phyloP scores from a whole-genome alignment of 2,329 filamentous ascomycete genomes.

The Fusarium proliferatum region DNA sequence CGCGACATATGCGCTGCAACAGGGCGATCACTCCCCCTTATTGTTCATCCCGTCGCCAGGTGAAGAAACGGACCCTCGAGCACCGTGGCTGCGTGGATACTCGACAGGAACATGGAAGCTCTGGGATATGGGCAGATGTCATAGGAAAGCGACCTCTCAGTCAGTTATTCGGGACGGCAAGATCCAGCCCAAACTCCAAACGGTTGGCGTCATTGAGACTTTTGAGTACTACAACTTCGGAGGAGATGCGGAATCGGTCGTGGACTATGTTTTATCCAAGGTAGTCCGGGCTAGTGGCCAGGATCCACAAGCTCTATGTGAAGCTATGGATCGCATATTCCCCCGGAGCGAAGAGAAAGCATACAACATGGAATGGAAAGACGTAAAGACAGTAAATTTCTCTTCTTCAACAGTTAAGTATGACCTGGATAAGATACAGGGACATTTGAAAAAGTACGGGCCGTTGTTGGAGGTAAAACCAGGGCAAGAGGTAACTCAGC shows the following conservation, averaged over 20 bases:
- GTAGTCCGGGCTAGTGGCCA: background rate
- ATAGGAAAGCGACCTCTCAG: background rate
- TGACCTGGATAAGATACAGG: background rate
- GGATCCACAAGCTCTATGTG: background rate
- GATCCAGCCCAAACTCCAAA: background rate
- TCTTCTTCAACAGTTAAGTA: rapidly evolving
- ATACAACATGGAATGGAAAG: background rate
- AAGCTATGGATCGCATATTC: background rate
- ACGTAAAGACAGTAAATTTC: rapidly evolving
- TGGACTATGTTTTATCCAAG: background rate
- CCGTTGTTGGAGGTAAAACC: background rate
- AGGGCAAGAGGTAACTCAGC: background rate
- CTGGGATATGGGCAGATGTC: background rate
- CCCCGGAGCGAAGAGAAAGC: background rate
- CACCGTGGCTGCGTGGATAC: background rate
- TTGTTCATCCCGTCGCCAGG: background rate
- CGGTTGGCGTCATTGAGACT: background rate
- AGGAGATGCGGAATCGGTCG: background rate
- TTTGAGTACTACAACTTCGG: background rate
- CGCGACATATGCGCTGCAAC: background rate
- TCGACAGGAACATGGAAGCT: background rate
- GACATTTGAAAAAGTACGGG: background rate
- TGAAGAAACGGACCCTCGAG: background rate
- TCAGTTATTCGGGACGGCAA: background rate
- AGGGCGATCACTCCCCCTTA: background rate